Conservation (phyloP, 331 rosid genomes). For the Rhamnella rubrinervis region DNA sequence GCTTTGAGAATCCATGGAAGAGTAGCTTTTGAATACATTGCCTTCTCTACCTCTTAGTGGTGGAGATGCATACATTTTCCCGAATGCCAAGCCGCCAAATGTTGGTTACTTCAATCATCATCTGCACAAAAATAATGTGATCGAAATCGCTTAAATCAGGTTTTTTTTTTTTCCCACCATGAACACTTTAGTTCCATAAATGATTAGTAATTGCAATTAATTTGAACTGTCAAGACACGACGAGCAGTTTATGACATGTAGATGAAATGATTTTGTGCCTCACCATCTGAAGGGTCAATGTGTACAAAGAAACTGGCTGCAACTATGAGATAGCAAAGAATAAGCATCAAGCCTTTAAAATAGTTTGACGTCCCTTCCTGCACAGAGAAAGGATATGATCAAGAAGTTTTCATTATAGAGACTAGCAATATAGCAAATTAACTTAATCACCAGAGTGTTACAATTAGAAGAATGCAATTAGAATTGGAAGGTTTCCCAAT, state of each 20-base stretch:
- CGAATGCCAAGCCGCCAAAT: background rate
- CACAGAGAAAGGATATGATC: background rate
- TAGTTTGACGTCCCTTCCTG: constrained; percentile 62
- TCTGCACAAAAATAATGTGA: constrained; percentile 12
- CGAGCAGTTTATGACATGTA: background rate
- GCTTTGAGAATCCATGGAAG: background rate
- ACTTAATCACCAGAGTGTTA: background rate
- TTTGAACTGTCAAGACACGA: background rate
- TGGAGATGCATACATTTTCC: background rate
- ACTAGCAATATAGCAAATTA: background rate
- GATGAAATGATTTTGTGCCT: constrained; percentile 14
- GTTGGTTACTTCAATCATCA: constrained; percentile 8
- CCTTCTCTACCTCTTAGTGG: background rate
- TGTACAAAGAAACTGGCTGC: constrained; percentile 60
- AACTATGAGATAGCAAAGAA: constrained; percentile 55
- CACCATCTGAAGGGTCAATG: constrained; percentile 49
- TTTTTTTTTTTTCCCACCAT: too few relatives aligned
- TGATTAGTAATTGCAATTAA: background rate
- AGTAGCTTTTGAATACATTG: background rate
- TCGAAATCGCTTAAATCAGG: background rate
- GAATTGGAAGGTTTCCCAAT: too few relatives aligned
- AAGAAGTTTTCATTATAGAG: background rate
- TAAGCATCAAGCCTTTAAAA: constrained; percentile 62
- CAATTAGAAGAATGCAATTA: too few relatives aligned
- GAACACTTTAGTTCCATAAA: too few relatives aligned